Evolutionary conservation across 495 filamentous ascomycete species (phyloP).

Genomic region (Aspergillus ostianus): DNA sequence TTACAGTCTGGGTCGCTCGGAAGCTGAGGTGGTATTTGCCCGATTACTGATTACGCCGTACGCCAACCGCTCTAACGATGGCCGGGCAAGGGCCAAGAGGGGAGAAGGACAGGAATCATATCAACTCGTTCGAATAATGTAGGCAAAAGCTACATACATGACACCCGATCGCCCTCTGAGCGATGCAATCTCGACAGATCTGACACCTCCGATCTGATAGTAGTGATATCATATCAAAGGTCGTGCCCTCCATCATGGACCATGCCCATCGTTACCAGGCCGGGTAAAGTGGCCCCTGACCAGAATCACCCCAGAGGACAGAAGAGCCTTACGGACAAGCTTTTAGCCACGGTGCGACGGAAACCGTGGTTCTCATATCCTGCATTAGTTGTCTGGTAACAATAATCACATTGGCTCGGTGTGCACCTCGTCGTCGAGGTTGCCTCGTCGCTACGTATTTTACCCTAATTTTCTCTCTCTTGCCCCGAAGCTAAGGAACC

Average conservation of each 20-base stretch:
- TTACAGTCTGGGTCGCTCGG: conserved; percentile 9
- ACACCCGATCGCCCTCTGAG: neutral
- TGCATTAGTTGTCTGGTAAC: conserved; percentile 16
- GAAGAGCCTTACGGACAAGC: conserved; percentile 28
- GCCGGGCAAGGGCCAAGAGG: no score
- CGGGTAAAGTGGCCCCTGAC: conserved; percentile 13
- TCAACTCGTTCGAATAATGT: no score
- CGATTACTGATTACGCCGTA: neutral
- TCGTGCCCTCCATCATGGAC: neutral
- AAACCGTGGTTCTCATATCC: conserved; percentile 17
- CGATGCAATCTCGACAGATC: neutral
- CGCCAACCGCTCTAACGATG: neutral
- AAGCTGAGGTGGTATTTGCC: conserved; percentile 1
- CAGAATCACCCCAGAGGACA: conserved; percentile 13
- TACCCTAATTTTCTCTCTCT: neutral
- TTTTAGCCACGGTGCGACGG: conserved; percentile 26
- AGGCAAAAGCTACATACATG: no score
- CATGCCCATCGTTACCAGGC: conserved; percentile 18
- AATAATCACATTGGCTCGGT: neutral
- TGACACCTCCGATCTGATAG: neutral
- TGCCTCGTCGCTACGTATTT: neutral
- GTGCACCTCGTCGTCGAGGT: neutral
- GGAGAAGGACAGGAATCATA: neutral
- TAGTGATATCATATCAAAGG: neutral
- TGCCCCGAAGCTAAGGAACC: neutral